Percentiles rank a stretch among this genome's conserved stretches.
Conservation (phyloP, 2,329 filamentous ascomycete genomes). For the Metarhizium brunneum region DNA sequence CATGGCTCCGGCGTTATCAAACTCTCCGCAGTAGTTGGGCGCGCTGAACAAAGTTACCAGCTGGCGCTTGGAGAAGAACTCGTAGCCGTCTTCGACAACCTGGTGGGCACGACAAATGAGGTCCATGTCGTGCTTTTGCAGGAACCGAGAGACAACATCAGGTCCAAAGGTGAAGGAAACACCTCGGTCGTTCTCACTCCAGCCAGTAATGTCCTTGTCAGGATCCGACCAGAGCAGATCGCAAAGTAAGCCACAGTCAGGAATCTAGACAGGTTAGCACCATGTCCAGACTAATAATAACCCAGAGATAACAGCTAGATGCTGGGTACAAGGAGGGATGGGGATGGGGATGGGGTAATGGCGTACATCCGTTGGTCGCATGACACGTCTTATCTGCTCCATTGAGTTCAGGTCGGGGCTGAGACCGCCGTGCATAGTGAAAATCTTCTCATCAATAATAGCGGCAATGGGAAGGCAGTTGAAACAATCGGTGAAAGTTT, state of each 20-base stretch:
- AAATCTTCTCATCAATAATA: slow-evolving; percentile 99
- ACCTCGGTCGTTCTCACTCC: slow-evolving; percentile 98
- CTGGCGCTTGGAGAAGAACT: slow-evolving; percentile 98
- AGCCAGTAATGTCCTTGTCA: slow-evolving; percentile 97
- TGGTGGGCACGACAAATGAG: slow-evolving; percentile 98
- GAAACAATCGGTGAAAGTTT: slow-evolving; percentile 99
- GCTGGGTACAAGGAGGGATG: no score
- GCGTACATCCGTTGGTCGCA: slow-evolving; percentile 97
- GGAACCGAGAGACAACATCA: slow-evolving; percentile 91
- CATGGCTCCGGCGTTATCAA: slow-evolving; percentile 98
- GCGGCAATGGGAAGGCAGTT: slow-evolving; percentile 97
- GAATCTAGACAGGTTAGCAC: slow-evolving; percentile 55
- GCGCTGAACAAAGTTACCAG: slow-evolving; percentile 96
- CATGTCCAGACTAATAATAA: slow-evolving; percentile 12
- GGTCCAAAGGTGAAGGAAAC: slow-evolving; percentile 98
- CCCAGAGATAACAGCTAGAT: not conserved
- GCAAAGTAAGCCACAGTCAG: slow-evolving; percentile 93
- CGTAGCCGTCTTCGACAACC: slow-evolving; percentile 97
- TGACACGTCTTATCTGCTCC: slow-evolving; percentile 98
- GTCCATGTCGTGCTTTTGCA: slow-evolving; percentile 99
- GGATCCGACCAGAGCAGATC: slow-evolving; percentile 98
- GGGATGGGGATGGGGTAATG: not conserved
- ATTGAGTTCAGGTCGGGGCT: slow-evolving; percentile 98
- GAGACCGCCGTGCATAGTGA: slow-evolving; percentile 97
- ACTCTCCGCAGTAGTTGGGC: slow-evolving; percentile 98